These are phyloP conservation scores for Ceratonia siliqua DNA, from an alignment of 306 rosid species.

Conservation along the genomic window DNA sequence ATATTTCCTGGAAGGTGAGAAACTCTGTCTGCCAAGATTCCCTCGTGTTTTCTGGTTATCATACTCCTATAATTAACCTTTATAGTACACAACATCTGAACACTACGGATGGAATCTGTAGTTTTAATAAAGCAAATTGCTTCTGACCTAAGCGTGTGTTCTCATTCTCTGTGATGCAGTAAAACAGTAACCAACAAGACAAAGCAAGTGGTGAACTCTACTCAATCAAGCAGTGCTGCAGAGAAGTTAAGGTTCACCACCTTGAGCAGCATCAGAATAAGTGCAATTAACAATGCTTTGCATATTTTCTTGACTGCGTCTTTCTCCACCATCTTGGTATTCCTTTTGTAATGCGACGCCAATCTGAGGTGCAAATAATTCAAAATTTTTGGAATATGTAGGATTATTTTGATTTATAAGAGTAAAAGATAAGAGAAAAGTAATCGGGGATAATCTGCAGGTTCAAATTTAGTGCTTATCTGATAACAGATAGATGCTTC, in stretches of 20 bases:
- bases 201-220: conserved; percentile 64
- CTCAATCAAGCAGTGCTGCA: conserved; percentile 59
- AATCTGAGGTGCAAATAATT: conserved; percentile 36
- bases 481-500: conserved; percentile 24
- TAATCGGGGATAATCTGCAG: conserved; percentile 19
- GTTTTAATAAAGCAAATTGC: not conserved
- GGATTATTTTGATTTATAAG: conserved; percentile 27
- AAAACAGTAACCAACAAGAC: conserved; percentile 58
- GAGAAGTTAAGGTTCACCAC: conserved; percentile 45
- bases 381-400: conserved; percentile 13
- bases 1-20: conserved; percentile 86
- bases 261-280: conserved; percentile 44
- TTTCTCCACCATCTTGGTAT: conserved; percentile 44
- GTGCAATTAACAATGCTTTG: conserved; percentile 40
- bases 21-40: conserved; percentile 10
- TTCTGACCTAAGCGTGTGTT: conserved; percentile 23
- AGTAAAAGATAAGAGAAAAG: not conserved
- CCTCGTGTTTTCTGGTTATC: not conserved
- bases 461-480: conserved; percentile 35
- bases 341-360: conserved; percentile 43
- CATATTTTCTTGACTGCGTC: conserved; percentile 39
- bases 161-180: conserved; percentile 47
- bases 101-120: not conserved
- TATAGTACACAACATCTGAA: not conserved
- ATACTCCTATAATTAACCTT: not conserved